Evolutionary conservation across 2,329 filamentous ascomycete species (phyloP), one percentile per base, ranked within the genome.

Genomic region (Aspergillus sp.): DNA sequence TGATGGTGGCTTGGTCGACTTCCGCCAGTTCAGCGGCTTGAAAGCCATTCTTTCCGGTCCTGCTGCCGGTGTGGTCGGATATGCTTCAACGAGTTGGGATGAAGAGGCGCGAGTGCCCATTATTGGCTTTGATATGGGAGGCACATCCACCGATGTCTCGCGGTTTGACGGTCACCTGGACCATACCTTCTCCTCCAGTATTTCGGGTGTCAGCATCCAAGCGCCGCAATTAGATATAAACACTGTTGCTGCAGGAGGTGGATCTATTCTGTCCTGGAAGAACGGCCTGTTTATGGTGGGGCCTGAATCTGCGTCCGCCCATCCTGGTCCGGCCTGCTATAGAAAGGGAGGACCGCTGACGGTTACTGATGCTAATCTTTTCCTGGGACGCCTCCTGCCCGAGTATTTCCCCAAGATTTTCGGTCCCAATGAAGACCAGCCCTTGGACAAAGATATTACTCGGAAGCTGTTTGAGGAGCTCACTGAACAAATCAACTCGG

Each of bases 351-450:
- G 90, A 0, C 90, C 90, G 3, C 77, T 90, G 4, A 93, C 90
- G 0, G 90, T 96, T n/a, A 96, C 90, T 0, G 90, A 96, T 63
- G 90, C 90, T 1, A 95, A 95, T 57, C 68, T 95, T 5, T 88
- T 88, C 58, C 80, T 95, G 0, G 90, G 90, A 0, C 80, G 90
- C 33, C 73, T 95, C 3, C 69, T 94, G 1, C 89, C 90, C 0
- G 88, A 94, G 52, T 95, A 93, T 74, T 96, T 96, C 61, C 90
- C 90, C 2, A 90, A 89, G 65, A 95, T 95, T 50, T 95, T 95
- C 60, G 90, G 90, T 43, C 84, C 87, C 67, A 84, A 89, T 39
- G 89, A 95, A 62, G 76, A 94, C 52, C 81, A 94, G 65, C 85
- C 82, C 0, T 68, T 95, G 1, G 89, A 94, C 61, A 73, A 79